These are phyloP conservation scores for Peronosclerospora sorghi DNA, from an alignment of 352 stramenopile species.

Conservation along the genomic window DNA sequence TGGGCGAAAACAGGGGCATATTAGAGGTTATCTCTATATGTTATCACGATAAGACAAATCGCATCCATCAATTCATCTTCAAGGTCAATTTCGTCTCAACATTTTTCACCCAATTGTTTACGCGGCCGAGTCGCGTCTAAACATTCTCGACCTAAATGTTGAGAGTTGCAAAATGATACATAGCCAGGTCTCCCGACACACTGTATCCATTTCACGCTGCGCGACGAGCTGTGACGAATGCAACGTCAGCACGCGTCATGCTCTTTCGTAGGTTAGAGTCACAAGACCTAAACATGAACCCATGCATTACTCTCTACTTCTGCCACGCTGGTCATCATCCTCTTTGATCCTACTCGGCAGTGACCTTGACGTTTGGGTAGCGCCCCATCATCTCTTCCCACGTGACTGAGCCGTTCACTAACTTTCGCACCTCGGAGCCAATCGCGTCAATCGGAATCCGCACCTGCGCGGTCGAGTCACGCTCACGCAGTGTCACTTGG, in stretches of 20 bases:
- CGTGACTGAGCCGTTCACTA: conserved; percentile 74
- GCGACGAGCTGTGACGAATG: neutral
- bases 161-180: conserved; percentile 8
- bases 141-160: conserved; percentile 2
- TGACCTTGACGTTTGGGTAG: conserved; percentile 73
- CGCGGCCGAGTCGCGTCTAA: conserved; percentile 1
- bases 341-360: conserved; percentile 21
- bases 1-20: too few species aligned
- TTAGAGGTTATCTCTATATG: too few species aligned
- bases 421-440: conserved; percentile 65
- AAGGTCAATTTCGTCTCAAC: conserved; percentile 5
- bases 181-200: conserved; percentile 2
- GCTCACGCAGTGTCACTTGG: conserved; percentile 95
- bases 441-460: conserved; percentile 84
- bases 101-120: conserved; percentile 8
- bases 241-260: conserved; percentile 1
- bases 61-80: too few species aligned
- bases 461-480: conserved; percentile 96
- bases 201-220: conserved; percentile 14
- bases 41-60: too few species aligned
- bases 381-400: conserved; percentile 76
- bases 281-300: conserved; percentile 2
- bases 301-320: neutral
- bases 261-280: conserved; percentile 8
- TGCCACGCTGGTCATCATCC: neutral